Conservation (phyloP, 192 early-diverging fungal species). For the Podila epicladia region DNA sequence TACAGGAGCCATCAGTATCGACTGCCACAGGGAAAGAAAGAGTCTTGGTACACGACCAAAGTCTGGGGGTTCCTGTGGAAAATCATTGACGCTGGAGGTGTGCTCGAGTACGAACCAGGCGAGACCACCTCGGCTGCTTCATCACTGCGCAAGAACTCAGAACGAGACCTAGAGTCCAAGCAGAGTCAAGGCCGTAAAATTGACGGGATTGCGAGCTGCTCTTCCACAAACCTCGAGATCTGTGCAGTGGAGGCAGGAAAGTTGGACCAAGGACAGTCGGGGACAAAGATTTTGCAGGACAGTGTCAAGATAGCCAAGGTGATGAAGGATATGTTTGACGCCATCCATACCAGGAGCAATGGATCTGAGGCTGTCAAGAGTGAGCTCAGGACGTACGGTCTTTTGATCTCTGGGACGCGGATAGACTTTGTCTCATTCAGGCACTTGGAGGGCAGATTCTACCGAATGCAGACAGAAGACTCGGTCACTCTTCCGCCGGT, state of each 20-base stretch:
- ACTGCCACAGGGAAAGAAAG: neutral
- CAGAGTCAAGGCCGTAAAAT: neutral
- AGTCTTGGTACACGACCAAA: constrained; percentile 2
- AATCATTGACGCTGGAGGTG: neutral
- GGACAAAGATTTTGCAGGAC: constrained; percentile 1
- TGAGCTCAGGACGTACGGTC: neutral
- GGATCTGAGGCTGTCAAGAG: neutral
- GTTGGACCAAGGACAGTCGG: neutral
- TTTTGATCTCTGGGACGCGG: neutral
- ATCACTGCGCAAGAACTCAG: neutral
- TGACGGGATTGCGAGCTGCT: constrained; percentile 5
- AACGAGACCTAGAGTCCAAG: neutral
- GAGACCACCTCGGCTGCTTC: neutral
- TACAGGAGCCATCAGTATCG: neutral
- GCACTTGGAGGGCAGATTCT: neutral
- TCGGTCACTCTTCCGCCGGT: neutral
- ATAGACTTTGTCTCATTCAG: constrained; percentile 3
- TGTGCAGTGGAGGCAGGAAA: neutral
- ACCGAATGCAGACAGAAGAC: neutral
- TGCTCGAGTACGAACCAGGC: constrained; percentile 8
- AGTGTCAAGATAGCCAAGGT: constrained; percentile 2
- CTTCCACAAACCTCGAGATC: neutral
- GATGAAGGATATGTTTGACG: constrained; percentile 18
- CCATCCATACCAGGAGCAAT: neutral
- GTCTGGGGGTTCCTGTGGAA: neutral